A percentile compares a stretch with the other conserved stretches of the same genome.
These are phyloP conservation scores for Eucalyptus pauciflora DNA, from an alignment of 345 rosid species.

Conservation along the genomic window DNA sequence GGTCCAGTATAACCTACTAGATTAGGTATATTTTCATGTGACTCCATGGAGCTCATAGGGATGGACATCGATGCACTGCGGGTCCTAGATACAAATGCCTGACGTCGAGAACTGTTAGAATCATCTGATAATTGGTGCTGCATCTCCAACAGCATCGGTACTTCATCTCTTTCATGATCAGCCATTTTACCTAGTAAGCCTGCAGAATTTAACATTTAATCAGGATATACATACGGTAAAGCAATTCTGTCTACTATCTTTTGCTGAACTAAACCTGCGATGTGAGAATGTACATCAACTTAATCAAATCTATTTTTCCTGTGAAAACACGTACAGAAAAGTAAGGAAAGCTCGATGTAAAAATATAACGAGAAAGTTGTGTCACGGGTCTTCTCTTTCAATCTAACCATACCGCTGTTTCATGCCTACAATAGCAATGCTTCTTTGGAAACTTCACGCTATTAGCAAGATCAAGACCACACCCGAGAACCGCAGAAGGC, in stretches of 20 bases:
- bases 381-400: neutral
- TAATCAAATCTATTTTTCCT: neutral
- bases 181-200: conserved; percentile 26
- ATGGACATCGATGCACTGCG: conserved; percentile 59
- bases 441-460: neutral
- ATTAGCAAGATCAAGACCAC: neutral
- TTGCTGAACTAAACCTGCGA: neutral
- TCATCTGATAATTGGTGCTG: conserved; percentile 11
- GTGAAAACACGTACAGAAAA: neutral
- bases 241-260: neutral
- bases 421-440: neutral
- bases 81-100: conserved; percentile 21
- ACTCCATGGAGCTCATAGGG: conserved; percentile 29
- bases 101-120: conserved; percentile 16
- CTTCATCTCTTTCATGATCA: conserved; percentile 41
- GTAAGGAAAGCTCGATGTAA: neutral
- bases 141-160: conserved; percentile 48
- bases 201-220: neutral
- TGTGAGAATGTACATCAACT: neutral
- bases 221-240: neutral
- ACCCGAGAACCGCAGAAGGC: neutral
- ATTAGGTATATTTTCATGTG: conserved; percentile 24
- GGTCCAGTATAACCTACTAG: conserved; percentile 78
- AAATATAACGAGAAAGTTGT: neutral
- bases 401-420: neutral